phyloP scores from a whole-genome alignment of 2,329 filamentous ascomycete species.

The Cercospora nicotianae region DNA sequence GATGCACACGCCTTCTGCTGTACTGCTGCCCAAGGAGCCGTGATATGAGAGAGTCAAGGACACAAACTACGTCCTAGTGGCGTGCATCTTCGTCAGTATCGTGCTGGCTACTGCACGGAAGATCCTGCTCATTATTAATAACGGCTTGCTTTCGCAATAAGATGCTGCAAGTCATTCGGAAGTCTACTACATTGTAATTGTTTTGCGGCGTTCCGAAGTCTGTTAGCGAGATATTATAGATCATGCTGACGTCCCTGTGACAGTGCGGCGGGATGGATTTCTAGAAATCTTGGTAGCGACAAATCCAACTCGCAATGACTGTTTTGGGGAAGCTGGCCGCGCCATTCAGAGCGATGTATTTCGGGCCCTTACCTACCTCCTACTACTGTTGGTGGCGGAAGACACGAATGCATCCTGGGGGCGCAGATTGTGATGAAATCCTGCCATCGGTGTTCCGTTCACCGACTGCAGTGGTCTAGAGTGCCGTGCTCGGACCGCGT shows the following conservation, averaged over 20 bases:
- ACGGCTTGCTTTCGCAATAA: neutral
- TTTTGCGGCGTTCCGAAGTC: neutral
- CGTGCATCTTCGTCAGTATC: neutral
- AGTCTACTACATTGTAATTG: neutral
- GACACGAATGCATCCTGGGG: neutral
- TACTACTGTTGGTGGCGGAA: neutral
- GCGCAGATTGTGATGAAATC: neutral
- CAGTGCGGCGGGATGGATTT: neutral
- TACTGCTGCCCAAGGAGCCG: conserved; percentile 9
- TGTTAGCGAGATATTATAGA: neutral
- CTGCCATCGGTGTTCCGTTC: neutral
- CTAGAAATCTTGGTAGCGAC: neutral
- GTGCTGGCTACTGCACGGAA: neutral
- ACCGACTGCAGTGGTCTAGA: neutral
- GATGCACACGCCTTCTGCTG: neutral
- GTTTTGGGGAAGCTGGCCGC: conserved; percentile 2
- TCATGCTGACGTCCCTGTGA: neutral
- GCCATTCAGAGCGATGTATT: neutral
- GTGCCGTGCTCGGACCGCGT: neutral
- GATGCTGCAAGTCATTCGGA: neutral
- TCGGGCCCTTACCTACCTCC: neutral
- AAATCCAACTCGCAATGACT: neutral
- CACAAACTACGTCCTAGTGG: neutral
- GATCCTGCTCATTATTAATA: neutral
- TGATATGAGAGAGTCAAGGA: neutral